These are phyloP conservation scores for Leccinum rimulosum DNA, from an alignment of 768 basidiomycete species.

Conservation along the genomic window DNA sequence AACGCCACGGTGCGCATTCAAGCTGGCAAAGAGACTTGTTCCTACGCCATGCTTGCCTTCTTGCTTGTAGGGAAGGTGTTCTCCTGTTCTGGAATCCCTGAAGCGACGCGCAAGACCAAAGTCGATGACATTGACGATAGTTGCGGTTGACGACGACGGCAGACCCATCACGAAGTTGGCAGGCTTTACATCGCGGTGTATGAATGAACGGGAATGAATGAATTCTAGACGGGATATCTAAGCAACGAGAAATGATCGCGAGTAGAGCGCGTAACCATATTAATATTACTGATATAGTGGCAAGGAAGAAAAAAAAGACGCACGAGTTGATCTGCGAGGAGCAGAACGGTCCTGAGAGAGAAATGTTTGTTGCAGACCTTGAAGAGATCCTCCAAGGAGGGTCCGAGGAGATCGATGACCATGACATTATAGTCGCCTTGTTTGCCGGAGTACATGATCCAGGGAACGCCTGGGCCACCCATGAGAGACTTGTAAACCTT, in stretches of 20 bases:
- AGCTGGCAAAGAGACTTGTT: constrained; percentile 70
- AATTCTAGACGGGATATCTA: constrained; percentile 96
- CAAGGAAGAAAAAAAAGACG: constrained; percentile 29
- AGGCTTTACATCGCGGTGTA: constrained; percentile 97
- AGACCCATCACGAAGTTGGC: constrained; percentile 97
- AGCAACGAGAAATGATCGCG: constrained; percentile 19
- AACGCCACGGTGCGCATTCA: constrained; percentile 73
- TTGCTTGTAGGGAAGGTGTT: constrained; percentile 71
- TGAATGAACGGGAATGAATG: constrained; percentile 91
- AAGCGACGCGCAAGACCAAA: constrained; percentile 83
- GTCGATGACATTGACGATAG: constrained; percentile 89
- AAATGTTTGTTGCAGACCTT: constrained; percentile 90
- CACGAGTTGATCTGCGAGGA: constrained; percentile 93
- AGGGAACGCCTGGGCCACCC: constrained; percentile 86
- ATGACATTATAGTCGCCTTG: constrained; percentile 97
- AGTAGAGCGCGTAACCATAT: constrained; percentile 15
- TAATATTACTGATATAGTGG: constrained; percentile 6
- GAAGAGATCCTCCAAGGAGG: constrained; percentile 83
- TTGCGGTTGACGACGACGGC: constrained; percentile 54
- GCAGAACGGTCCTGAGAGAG: constrained; percentile 88
- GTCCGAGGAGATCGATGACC: constrained; percentile 95
- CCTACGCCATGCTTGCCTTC: constrained; percentile 77
- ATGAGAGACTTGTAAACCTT: constrained; percentile 91
- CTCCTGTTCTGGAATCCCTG: constrained; percentile 60
- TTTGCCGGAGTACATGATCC: constrained; percentile 89